These are phyloP conservation scores for Yamadazyma paraphyllophila DNA, from an alignment of 805 yeast genomes.

Conservation along the genomic window DNA sequence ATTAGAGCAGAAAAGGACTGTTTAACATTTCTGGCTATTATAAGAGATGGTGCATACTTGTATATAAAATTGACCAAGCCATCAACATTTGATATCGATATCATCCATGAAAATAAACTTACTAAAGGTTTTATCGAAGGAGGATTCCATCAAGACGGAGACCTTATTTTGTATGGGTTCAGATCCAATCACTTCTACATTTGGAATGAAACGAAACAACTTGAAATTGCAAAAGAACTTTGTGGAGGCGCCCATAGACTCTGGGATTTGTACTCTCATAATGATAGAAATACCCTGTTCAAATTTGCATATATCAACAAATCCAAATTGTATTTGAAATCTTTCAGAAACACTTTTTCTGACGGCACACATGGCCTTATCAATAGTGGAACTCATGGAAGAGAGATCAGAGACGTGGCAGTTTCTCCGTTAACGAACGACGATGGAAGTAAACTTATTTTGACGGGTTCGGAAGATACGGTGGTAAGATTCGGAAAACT, in stretches of 20 bases:
- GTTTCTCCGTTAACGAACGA: slow-evolving; percentile 35
- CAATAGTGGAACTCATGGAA: slow-evolving; percentile 77
- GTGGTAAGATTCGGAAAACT: slow-evolving; percentile 58
- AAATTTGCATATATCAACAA: slow-evolving; percentile 57
- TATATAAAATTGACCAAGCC: slow-evolving; percentile 24
- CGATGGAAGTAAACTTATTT: slow-evolving; percentile 42
- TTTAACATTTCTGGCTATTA: slow-evolving; percentile 45
- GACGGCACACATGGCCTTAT: slow-evolving; percentile 23
- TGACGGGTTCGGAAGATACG: slow-evolving; percentile 90
- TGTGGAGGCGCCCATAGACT: slow-evolving; percentile 94
- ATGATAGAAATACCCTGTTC: neutral
- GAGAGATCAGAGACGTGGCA: slow-evolving; percentile 80
- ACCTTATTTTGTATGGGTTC: slow-evolving; percentile 73
- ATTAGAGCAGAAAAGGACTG: slow-evolving; percentile 21
- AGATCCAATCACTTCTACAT: slow-evolving; percentile 72
- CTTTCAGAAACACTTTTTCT: slow-evolving; percentile 19
- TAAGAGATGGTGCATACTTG: slow-evolving; percentile 66
- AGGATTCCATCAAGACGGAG: slow-evolving; percentile 39
- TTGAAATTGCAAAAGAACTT: slow-evolving; percentile 62
- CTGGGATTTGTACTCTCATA: slow-evolving; percentile 54
- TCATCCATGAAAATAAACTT: slow-evolving; percentile 56
- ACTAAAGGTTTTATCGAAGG: slow-evolving; percentile 85
- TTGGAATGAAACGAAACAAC: slow-evolving; percentile 77
- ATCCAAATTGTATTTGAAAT: slow-evolving; percentile 43
- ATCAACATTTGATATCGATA: slow-evolving; percentile 17